Conservation (phyloP, 2,329 filamentous ascomycete species). For the Beauveria asiatica region DNA sequence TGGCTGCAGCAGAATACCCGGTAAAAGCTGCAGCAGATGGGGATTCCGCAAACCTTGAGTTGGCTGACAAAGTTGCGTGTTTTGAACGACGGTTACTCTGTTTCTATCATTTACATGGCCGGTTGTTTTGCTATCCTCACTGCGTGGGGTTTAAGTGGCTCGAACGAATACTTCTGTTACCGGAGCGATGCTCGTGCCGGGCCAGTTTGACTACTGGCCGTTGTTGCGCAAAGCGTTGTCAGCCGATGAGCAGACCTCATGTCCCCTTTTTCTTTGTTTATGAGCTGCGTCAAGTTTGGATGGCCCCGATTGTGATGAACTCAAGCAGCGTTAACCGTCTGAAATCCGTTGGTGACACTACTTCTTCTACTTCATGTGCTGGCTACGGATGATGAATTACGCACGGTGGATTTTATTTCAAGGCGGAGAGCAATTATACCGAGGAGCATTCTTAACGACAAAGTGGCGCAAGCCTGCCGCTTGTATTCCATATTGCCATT, state of each 20-base stretch:
- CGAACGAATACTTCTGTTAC: not conserved
- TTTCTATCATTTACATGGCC: conserved; percentile 8
- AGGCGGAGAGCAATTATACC: conserved; percentile 10
- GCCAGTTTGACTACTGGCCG: not conserved
- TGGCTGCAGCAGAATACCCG: not conserved
- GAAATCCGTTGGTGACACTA: conserved; percentile 2
- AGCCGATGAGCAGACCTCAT: conserved; percentile 4
- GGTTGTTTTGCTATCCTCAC: conserved; percentile 2
- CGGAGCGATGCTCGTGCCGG: not conserved
- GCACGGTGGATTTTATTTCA: conserved; percentile 7
- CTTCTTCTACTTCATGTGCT: conserved; percentile 7
- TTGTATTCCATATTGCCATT: conserved; percentile 8
- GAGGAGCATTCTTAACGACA: conserved; percentile 8
- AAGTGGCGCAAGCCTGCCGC: conserved; percentile 9
- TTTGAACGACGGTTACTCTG: conserved; percentile 10
- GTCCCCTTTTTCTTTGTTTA: conserved; percentile 17
- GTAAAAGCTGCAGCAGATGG: not conserved
- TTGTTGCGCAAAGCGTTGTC: not conserved
- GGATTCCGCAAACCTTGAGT: not conserved
- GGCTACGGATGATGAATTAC: conserved; percentile 12
- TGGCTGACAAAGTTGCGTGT: conserved; percentile 5
- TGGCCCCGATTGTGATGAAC: conserved; percentile 10
- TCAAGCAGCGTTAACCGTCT: conserved; percentile 7
- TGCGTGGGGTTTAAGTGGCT: not conserved
- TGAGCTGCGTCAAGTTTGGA: conserved; percentile 12